A percentile compares a stretch with the other conserved stretches of the same genome.
Evolutionary conservation across 257 asterid genomes (phyloP).

Genomic region (Lycium barbarum): DNA sequence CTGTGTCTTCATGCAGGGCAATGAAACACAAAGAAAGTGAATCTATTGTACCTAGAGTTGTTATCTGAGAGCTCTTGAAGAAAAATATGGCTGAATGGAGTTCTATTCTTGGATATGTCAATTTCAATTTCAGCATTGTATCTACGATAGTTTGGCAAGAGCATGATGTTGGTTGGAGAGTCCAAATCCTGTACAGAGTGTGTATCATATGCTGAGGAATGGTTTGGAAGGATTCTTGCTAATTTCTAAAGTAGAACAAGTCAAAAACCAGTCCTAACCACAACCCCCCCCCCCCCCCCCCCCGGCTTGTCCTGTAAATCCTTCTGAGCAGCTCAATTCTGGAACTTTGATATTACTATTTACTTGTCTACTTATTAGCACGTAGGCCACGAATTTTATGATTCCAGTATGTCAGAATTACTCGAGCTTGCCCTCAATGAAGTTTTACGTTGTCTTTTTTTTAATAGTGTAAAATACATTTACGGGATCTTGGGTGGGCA

Average conservation of each 20-base stretch:
- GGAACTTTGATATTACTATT: no score
- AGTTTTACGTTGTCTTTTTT: no score
- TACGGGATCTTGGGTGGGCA: neutral
- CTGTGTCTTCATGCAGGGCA: constrained; percentile 23
- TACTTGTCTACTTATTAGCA: no score
- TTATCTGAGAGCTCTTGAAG: neutral
- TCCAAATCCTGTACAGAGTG: neutral
- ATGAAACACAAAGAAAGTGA: neutral
- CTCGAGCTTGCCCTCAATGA: no score
- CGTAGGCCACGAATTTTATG: no score
- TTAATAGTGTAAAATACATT: neutral
- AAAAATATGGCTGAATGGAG: neutral
- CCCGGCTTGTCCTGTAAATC: neutral
- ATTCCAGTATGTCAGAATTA: no score
- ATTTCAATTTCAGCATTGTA: neutral
- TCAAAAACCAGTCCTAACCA: neutral
- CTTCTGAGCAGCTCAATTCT: neutral
- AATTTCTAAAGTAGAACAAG: neutral
- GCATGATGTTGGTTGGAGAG: neutral
- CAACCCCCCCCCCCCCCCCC: neutral
- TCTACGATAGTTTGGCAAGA: constrained; percentile 5
- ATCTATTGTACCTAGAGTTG: neutral
- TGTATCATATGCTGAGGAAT: neutral
- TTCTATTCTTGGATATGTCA: neutral
- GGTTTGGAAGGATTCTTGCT: neutral